Conservation (phyloP, 2,329 filamentous ascomycete species). For the Alternaria sp. region DNA sequence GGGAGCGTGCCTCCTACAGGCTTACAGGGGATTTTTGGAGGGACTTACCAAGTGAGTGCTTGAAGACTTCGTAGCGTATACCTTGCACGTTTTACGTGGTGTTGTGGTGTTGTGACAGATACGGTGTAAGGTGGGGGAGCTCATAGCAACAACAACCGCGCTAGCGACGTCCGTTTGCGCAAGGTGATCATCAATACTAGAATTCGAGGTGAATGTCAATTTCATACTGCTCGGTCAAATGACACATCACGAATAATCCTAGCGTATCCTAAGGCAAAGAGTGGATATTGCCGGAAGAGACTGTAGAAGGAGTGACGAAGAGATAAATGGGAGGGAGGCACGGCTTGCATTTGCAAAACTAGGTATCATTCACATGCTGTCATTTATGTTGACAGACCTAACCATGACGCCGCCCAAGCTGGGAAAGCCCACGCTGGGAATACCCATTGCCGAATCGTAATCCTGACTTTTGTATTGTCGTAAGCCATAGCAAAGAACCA, state of each 20-base stretch:
- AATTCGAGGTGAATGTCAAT: not conserved
- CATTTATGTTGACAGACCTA: slow-evolving; percentile 39
- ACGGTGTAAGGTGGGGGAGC: slow-evolving; percentile 2
- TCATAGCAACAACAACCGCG: not conserved
- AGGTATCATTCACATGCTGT: slow-evolving; percentile 48
- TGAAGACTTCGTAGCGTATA: not conserved
- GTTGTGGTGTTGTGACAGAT: not conserved
- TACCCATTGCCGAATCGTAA: slow-evolving; percentile 37
- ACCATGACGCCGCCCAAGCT: slow-evolving; percentile 49
- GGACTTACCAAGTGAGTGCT: not conserved
- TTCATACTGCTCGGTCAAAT: not conserved
- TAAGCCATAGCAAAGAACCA: slow-evolving; percentile 37
- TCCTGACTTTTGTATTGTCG: slow-evolving; percentile 40
- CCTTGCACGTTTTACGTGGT: not conserved
- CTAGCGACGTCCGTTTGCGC: not conserved
- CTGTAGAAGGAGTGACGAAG: not conserved
- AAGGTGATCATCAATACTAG: not conserved
- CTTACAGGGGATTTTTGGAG: not conserved
- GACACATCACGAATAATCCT: too few species aligned
- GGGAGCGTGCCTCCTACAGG: not conserved
- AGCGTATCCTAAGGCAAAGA: not conserved
- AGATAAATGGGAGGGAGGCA: slow-evolving; percentile 26
- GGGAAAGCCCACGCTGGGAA: slow-evolving; percentile 41
- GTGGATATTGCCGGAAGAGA: not conserved
- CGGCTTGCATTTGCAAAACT: slow-evolving; percentile 45